phyloP scores from a whole-genome alignment of 2,329 filamentous ascomycete species.

The Chaetoscypha palmicola region DNA sequence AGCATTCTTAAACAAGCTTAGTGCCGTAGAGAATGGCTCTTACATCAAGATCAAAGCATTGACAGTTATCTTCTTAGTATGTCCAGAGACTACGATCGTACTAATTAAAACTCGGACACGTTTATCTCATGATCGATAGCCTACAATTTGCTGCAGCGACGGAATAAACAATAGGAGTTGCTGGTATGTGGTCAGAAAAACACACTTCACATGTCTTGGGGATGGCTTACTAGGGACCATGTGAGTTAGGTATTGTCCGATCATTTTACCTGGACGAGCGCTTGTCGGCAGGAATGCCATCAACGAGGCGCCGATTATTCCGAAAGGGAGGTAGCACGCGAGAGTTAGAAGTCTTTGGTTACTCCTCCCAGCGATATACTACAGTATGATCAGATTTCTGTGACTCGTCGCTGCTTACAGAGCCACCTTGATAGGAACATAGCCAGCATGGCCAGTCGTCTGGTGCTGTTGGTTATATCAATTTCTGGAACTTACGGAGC shows the following conservation, averaged over 20 bases:
- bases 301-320: conserved; percentile 38
- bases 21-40: no score
- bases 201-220: no score
- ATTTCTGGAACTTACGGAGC: neutral
- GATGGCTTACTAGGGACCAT: conserved; percentile 24
- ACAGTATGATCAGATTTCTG: neutral
- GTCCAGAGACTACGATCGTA: neutral
- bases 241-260: conserved; percentile 40
- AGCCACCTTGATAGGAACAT: no score
- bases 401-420: neutral
- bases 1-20: neutral
- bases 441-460: no score
- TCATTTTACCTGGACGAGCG: conserved; percentile 37
- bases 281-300: conserved; percentile 34
- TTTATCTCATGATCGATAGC: conserved; percentile 23
- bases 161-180: conserved; percentile 36
- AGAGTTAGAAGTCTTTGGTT: conserved; percentile 34
- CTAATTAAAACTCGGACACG: no score
- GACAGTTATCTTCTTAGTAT: conserved; percentile 1
- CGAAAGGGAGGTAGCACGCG: neutral
- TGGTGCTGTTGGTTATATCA: no score
- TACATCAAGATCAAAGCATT: conserved; percentile 1
- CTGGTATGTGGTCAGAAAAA: no score
- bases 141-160: conserved; percentile 14
- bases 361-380: conserved; percentile 31